Base-by-base conservation (phyloP, 208 protist genomes). In the Leishmania tropica region DNA sequence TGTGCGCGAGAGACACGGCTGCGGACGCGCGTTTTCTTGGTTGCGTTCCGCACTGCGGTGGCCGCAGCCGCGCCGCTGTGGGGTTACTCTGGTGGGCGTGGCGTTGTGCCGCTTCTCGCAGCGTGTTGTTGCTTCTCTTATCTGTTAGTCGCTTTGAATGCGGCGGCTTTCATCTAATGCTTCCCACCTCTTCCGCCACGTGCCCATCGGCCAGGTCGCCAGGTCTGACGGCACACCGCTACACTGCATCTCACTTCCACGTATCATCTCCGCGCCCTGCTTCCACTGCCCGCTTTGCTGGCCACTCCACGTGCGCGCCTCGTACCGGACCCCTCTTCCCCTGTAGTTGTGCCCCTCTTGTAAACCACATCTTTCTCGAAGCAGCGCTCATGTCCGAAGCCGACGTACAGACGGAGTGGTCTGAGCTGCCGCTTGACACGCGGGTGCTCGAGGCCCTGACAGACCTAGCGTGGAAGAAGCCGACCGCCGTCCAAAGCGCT, bases 401-500 rank as follows among this genome's bases (percentile, higher is more conserved):
- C 65, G 80, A 79, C 31, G 73, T 95, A 47, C 82, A 83, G 35
- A 75, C 76, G 24, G 87, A 91, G 71, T 98, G 96, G 96, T 80
- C 84, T 15, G 94, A 97, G 65, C 78, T 98, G 53, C 86, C 92
- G 45, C 86, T 98, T 13, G 93, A 96, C 84, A 81, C 88, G 7
- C 90, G 93, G 56, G 87, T 98, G 70, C 78, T 97, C 28, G 94
- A 98, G 85, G 93, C 94, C 6, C 75, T 98, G 56, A 89, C 83
- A 47, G 85, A 94, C 42, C 75, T 99, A 1, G 89, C 91, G 15
- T 99, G 95, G 90, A 85, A 68, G 40, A 65, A 79, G 71, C 98
- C 99, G 42, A 99, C 98, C 6, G 83, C 94, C 4, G 99, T 99
- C 75, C 99, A 99, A 88, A 83, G 85, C 60, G 95, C 98, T 51